phyloP scores from a whole-genome alignment of 2,329 filamentous ascomycete species.

The Simplicillium sp. region DNA sequence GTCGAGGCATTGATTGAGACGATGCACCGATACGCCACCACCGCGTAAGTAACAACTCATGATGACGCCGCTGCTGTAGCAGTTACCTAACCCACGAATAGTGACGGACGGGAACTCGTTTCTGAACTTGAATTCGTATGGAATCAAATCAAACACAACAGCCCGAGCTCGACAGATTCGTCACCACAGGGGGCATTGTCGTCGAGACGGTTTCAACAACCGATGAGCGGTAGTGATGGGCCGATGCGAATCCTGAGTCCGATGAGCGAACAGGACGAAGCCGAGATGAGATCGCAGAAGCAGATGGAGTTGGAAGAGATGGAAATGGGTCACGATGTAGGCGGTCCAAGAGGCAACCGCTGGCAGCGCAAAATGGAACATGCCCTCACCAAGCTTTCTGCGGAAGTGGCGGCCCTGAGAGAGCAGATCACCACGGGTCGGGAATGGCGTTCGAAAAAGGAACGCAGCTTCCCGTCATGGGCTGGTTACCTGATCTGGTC shows the following conservation, averaged over 20 bases:
- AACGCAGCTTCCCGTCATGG: slow-evolving; percentile 60
- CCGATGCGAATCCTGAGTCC: slow-evolving; percentile 69
- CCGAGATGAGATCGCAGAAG: slow-evolving; percentile 43
- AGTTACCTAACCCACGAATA: slow-evolving; percentile 19
- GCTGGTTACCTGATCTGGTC: slow-evolving; percentile 61
- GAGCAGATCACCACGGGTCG: slow-evolving; percentile 79
- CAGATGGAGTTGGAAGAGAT: slow-evolving; percentile 36
- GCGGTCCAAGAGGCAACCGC: slow-evolving; percentile 32
- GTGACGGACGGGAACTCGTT: slow-evolving; percentile 78
- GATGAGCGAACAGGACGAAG: slow-evolving; percentile 75
- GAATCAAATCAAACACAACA: slow-evolving; percentile 92
- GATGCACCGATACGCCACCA: slow-evolving; percentile 93
- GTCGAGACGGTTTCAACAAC: slow-evolving; percentile 35
- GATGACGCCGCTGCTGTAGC: background rate
- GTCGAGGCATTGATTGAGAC: slow-evolving; percentile 91
- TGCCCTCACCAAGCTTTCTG: slow-evolving; percentile 79
- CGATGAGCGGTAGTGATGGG: slow-evolving; percentile 37
- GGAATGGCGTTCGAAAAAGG: slow-evolving; percentile 58
- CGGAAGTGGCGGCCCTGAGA: slow-evolving; percentile 82
- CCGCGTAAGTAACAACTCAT: slow-evolving; percentile 43
- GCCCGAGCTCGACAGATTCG: slow-evolving; percentile 51
- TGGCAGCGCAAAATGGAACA: slow-evolving; percentile 81
- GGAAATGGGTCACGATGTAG: slow-evolving; percentile 27
- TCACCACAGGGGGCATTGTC: slow-evolving; percentile 37
- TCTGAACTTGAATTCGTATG: slow-evolving; percentile 97